A percentile compares a stretch with the other conserved stretches of the same genome.
phyloP scores from a whole-genome alignment of 139 green algal genomes.

The Trebouxia sp. region DNA sequence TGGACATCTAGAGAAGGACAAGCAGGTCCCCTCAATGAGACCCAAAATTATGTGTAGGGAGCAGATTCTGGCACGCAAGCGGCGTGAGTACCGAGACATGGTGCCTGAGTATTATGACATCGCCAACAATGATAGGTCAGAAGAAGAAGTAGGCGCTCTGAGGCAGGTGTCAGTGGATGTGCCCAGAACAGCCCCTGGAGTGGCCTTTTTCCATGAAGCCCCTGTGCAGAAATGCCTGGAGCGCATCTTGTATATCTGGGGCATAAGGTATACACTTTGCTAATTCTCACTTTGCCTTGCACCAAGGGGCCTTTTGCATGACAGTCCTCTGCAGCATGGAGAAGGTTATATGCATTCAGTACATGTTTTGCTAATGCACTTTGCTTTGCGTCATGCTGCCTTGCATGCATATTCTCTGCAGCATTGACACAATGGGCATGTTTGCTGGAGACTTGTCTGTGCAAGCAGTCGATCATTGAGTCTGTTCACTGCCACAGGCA shows the following conservation, averaged over 20 bases:
- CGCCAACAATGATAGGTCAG: slow-evolving; percentile 46
- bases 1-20: too few relatives aligned
- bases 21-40: too few relatives aligned
- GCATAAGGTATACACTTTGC: slow-evolving; percentile 61
- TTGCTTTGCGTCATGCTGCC: neutral
- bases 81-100: slow-evolving; percentile 84
- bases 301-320: too few relatives aligned
- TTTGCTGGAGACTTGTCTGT: too few relatives aligned
- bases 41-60: too few relatives aligned
- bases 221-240: slow-evolving; percentile 84
- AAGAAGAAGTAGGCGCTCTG: slow-evolving; percentile 83
- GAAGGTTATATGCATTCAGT: too few relatives aligned
- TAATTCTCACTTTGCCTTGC: neutral
- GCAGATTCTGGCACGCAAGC: slow-evolving; percentile 75
- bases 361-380: neutral
- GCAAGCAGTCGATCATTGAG: too few relatives aligned
- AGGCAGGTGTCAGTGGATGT: slow-evolving; percentile 90
- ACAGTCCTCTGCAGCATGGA: too few relatives aligned
- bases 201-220: slow-evolving; percentile 86
- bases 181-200: slow-evolving; percentile 86
- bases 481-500: too few relatives aligned
- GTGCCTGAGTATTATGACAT: slow-evolving; percentile 87
- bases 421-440: too few relatives aligned
- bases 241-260: slow-evolving; percentile 95
- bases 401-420: neutral